Percentiles rank a stretch among this genome's conserved stretches.
Conservation (phyloP, 768 basidiomycete species). For the Agaricus blazei region DNA sequence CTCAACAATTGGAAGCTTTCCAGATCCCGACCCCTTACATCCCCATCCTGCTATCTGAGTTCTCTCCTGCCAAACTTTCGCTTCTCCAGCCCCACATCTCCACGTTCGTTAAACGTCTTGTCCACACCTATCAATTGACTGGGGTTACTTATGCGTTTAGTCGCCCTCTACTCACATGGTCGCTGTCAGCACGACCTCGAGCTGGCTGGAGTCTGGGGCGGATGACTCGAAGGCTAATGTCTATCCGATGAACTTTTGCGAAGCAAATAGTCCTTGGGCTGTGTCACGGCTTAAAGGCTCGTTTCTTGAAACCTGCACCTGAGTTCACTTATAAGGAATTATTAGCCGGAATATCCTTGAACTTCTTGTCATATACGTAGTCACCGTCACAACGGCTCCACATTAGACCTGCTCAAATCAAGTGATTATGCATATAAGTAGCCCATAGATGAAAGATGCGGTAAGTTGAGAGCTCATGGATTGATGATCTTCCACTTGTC, state of each 20-base stretch:
- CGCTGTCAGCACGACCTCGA: slow-evolving; percentile 60
- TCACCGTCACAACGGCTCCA: too few species aligned
- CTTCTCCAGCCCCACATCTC: slow-evolving; percentile 79
- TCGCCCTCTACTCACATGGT: slow-evolving; percentile 83
- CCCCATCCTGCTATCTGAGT: slow-evolving; percentile 89
- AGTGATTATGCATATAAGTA: too few species aligned
- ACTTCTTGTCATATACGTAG: too few species aligned
- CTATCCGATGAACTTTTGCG: slow-evolving; percentile 98
- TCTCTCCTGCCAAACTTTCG: slow-evolving; percentile 91
- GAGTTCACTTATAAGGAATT: slow-evolving; percentile 30
- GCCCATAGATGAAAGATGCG: too few species aligned
- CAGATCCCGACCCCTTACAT: slow-evolving; percentile 65
- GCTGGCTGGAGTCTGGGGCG: slow-evolving; percentile 53
- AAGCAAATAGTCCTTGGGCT: slow-evolving; percentile 75
- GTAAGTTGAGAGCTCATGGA: too few species aligned
- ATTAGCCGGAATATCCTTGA: slow-evolving; percentile 41
- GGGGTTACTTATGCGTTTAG: slow-evolving; percentile 90
- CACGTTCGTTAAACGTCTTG: slow-evolving; percentile 93
- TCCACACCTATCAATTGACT: slow-evolving; percentile 94
- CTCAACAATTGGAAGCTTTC: slow-evolving; percentile 57
- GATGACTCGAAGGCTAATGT: slow-evolving; percentile 25
- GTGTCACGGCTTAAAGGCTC: slow-evolving; percentile 52
- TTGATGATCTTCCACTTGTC: too few species aligned
- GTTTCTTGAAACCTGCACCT: slow-evolving; percentile 21
- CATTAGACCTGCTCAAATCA: too few species aligned